phyloP scores from a whole-genome alignment of 306 rosid species.

The Fragaria vesca region DNA sequence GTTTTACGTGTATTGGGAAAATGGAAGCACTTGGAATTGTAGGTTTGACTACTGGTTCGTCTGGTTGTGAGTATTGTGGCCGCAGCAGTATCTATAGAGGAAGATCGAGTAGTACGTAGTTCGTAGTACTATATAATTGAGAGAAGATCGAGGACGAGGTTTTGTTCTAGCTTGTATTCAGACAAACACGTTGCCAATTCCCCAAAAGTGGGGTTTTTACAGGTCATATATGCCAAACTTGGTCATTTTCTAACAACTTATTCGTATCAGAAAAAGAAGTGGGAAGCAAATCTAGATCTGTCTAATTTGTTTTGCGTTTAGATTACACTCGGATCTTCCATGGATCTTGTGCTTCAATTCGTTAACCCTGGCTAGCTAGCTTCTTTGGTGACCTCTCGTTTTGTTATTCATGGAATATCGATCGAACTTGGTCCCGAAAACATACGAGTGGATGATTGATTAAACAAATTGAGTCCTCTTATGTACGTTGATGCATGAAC shows the following conservation, averaged over 20 bases:
- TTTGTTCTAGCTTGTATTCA: neutral
- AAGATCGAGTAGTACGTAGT: neutral
- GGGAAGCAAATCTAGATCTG: slow-evolving; percentile 10
- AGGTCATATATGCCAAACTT: neutral
- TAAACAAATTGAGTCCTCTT: neutral
- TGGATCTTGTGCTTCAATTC: neutral
- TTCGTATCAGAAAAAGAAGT: slow-evolving; percentile 2
- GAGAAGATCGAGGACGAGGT: neutral
- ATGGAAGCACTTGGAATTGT: neutral
- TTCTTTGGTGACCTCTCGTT: neutral
- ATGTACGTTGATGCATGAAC: neutral
- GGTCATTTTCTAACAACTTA: neutral
- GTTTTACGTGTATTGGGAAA: neutral
- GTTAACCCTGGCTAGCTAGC: neutral
- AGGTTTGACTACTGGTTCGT: neutral
- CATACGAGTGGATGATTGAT: neutral
- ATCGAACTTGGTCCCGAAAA: neutral
- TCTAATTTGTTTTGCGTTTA: neutral
- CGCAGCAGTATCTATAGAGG: neutral
- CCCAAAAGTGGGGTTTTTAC: slow-evolving; percentile 1
- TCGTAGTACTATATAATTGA: no score
- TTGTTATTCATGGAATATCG: neutral
- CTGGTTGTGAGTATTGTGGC: neutral
- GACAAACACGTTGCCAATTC: slow-evolving; percentile 13
- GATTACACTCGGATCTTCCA: slow-evolving; percentile 2